Evolutionary conservation across 345 rosid genomes (phyloP).

Genomic region (Rhodomyrtus tomentosa): DNA sequence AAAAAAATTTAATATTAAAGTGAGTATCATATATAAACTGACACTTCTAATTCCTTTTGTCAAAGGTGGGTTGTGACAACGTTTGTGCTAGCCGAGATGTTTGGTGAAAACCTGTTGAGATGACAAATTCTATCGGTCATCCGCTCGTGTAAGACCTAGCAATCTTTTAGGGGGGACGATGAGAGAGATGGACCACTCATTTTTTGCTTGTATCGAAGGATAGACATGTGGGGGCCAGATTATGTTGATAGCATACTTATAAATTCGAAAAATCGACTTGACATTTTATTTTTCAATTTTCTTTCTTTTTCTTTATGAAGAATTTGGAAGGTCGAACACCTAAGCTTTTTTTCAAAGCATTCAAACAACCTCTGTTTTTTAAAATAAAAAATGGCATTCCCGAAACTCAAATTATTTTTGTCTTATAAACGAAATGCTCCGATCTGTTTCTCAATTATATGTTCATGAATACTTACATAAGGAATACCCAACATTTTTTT

Average conservation of each 20-base stretch:
- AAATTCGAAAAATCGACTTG: neutral
- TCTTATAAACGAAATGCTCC: too few relatives aligned
- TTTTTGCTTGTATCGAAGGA: too few relatives aligned
- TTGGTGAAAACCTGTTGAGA: neutral
- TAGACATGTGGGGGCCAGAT: too few relatives aligned
- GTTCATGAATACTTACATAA: neutral
- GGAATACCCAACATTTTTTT: neutral
- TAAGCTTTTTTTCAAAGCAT: neutral
- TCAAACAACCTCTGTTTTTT: too few relatives aligned
- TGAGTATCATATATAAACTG: too few relatives aligned
- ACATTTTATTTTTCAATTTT: neutral
- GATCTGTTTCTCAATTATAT: too few relatives aligned
- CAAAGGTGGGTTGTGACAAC: too few relatives aligned
- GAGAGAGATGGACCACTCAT: too few relatives aligned
- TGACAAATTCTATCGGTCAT: neutral
- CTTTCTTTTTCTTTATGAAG: neutral
- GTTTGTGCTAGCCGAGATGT: neutral
- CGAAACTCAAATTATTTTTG: too few relatives aligned
- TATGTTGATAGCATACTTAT: neutral
- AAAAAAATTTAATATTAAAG: too few relatives aligned
- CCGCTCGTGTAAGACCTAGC: neutral
- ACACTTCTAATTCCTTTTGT: too few relatives aligned
- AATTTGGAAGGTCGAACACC: neutral
- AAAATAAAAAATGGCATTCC: neutral
- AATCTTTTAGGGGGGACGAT: too few relatives aligned